Evolutionary conservation across 768 basidiomycete genomes (phyloP).

Genomic region (Termitomyces sp.): DNA sequence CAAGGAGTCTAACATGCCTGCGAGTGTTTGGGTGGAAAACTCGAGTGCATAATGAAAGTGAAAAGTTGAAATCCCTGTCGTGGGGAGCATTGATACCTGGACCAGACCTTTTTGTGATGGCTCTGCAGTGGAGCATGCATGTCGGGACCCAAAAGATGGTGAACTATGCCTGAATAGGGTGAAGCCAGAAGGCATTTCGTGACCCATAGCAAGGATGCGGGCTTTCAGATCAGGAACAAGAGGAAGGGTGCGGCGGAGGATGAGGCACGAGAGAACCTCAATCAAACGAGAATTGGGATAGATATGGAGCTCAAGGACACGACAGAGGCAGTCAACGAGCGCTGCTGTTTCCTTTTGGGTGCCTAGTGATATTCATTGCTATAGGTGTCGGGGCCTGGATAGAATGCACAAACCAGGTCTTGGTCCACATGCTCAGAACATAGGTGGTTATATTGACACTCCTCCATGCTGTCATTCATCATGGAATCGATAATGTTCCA

Average conservation of each 20-base stretch:
- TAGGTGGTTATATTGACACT: too few species aligned
- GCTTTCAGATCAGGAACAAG: slow-evolving; percentile 24
- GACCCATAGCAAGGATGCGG: slow-evolving; percentile 28
- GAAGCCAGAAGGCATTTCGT: slow-evolving; percentile 66
- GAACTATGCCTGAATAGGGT: slow-evolving; percentile 86
- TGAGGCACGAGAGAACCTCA: slow-evolving; percentile 35
- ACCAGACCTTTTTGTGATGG: background rate
- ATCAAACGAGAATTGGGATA: slow-evolving; percentile 30
- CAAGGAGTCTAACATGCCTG: background rate
- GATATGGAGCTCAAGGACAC: slow-evolving; percentile 25
- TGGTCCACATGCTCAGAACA: too few species aligned
- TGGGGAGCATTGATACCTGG: too few species aligned
- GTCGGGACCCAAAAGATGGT: slow-evolving; percentile 16
- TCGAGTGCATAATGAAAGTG: background rate
- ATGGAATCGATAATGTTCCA: too few species aligned
- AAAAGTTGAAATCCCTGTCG: background rate
- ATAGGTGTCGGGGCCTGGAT: too few species aligned
- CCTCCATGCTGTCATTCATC: too few species aligned
- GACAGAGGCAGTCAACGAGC: slow-evolving; percentile 31
- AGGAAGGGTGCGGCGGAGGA: slow-evolving; percentile 21
- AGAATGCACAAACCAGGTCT: too few species aligned
- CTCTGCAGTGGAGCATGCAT: background rate
- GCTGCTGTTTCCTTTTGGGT: slow-evolving; percentile 21
- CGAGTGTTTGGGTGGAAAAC: background rate
- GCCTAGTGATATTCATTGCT: too few species aligned